Evolutionary conservation across 805 yeast species (phyloP).

Genomic region (Limtongozyma cylindracea): DNA sequence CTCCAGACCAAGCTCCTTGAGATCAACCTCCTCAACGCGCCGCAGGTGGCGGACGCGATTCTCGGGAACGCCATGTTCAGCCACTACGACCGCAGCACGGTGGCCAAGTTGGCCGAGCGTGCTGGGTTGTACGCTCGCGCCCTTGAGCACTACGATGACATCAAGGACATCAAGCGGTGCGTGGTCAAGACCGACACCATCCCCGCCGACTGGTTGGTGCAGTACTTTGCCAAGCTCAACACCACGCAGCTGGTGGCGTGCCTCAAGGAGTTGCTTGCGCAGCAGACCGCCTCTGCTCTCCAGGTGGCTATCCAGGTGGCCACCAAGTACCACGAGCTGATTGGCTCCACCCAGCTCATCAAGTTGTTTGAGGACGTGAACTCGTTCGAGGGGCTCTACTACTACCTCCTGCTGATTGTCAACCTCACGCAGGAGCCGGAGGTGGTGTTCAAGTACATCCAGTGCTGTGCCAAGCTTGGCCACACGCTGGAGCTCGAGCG

Average conservation of each 20-base stretch:
- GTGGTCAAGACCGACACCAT: constrained; percentile 66
- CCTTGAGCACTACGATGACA: constrained; percentile 82
- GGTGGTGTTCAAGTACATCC: constrained; percentile 88
- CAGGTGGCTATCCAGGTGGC: constrained; percentile 93
- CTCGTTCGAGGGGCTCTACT: constrained; percentile 82
- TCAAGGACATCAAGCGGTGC: constrained; percentile 87
- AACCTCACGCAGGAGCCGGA: constrained; percentile 85
- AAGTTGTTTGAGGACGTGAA: constrained; percentile 84
- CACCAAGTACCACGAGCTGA: constrained; percentile 81
- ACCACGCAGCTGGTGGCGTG: constrained; percentile 84
- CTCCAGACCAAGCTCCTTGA: constrained; percentile 87
- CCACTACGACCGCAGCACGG: constrained; percentile 82
- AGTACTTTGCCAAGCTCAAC: constrained; percentile 78
- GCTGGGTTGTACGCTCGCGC: constrained; percentile 95
- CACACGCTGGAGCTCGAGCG: constrained; percentile 91
- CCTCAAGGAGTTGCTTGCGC: constrained; percentile 61
- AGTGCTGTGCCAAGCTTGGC: constrained; percentile 75
- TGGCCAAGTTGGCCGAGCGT: constrained; percentile 82
- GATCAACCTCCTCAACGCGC: constrained; percentile 83
- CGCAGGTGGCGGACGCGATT: constrained; percentile 98
- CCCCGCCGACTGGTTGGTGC: constrained; percentile 85
- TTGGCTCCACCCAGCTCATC: constrained; percentile 69
- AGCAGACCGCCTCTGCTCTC: constrained; percentile 60
- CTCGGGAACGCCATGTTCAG: constrained; percentile 88
- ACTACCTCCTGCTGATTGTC: constrained; percentile 80